Evolutionary conservation across 768 basidiomycete species (phyloP), one percentile per base, ranked within the genome.

Genomic region (Rhodosporidiobolus odoratus): DNA sequence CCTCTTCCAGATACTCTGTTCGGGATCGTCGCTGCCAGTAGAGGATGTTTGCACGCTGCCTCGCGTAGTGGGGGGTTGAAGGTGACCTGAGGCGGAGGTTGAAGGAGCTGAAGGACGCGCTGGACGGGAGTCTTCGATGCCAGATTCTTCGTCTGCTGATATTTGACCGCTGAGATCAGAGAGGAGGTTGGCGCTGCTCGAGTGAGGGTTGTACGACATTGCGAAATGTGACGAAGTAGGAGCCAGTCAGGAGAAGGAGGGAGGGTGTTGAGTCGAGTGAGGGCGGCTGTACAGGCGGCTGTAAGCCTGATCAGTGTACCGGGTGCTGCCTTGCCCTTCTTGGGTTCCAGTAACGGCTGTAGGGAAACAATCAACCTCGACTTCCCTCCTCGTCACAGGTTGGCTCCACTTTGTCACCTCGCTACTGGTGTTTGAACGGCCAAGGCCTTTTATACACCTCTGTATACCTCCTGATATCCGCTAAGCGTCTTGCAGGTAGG

Each of bases 161-260:
- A 74, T 74, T 16, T 59, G 25, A 21, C 72, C 72, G 17, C 59
- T 53, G 21, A 68, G 59, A 25, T 35, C 27, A 1, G 61, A 61
- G 62, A 69, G 65, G 37, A 70, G 59, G 65, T 69, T 66, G 23
- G 53, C 30, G 13, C 65, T 61, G 30, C 58, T 57, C 37, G 57
- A 50, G 38, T 61, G 54, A n/a, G 65, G 68, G 68, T 69, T 74
- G 68, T 70, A 70, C 37, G 64, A 27, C 67, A 73, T 73, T 12
- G 45, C 38, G 57, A 30, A 27, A n/a, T 30, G 62, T 6, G n/a
- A 23, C 38, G 38, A 30, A 16, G 62, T 15, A 38, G 40, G 17
- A 41, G 21, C 52, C 27, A 53, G 52, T 9, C 7, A 37, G 48
- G 62, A 34, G 34, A 25, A 21, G 23, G 32, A 21, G 32, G 54